Conservation (phyloP, 352 stramenopile species). For the Phytophthora pinifolia region DNA sequence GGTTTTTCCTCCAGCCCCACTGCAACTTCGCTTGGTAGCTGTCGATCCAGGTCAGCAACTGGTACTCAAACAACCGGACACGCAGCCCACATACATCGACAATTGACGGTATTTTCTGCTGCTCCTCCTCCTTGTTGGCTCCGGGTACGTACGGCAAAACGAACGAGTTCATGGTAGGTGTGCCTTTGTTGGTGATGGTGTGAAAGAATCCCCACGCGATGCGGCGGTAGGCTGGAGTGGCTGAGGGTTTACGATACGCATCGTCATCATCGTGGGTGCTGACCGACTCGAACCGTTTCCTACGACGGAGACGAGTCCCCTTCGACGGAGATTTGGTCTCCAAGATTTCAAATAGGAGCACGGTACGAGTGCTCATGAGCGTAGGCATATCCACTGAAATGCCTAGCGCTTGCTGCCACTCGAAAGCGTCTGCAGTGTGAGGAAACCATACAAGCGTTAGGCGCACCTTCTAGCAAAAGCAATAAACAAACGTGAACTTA, state of each 20-base stretch:
- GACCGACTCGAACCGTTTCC: constrained; percentile 28
- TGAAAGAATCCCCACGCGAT: constrained; percentile 73
- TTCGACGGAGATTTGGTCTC: constrained; percentile 28
- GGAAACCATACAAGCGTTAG: too few species aligned
- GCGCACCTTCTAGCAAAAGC: neutral
- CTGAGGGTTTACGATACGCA: constrained; percentile 10
- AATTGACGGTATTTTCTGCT: constrained; percentile 1
- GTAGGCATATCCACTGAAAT: constrained; percentile 34
- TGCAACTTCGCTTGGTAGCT: constrained; percentile 54
- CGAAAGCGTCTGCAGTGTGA: constrained; percentile 39
- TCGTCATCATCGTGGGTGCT: constrained; percentile 34
- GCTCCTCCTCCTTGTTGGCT: constrained; percentile 3
- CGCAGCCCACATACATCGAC: constrained; percentile 28
- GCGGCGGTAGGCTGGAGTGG: constrained; percentile 18
- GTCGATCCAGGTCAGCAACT: constrained; percentile 62
- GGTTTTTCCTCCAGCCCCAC: constrained; percentile 42
- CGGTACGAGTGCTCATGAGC: constrained; percentile 39
- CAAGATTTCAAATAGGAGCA: constrained; percentile 63
- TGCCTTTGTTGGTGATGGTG: constrained; percentile 46
- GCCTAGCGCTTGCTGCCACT: constrained; percentile 49
- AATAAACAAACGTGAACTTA: constrained; percentile 12
- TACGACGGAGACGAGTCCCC: constrained; percentile 20
- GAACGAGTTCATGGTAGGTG: constrained; percentile 34
- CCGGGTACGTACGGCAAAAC: constrained; percentile 29
- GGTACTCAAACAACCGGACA: constrained; percentile 61